These are phyloP conservation scores for Amylocystis lapponica DNA, from an alignment of 768 basidiomycete species.

Conservation along the genomic window DNA sequence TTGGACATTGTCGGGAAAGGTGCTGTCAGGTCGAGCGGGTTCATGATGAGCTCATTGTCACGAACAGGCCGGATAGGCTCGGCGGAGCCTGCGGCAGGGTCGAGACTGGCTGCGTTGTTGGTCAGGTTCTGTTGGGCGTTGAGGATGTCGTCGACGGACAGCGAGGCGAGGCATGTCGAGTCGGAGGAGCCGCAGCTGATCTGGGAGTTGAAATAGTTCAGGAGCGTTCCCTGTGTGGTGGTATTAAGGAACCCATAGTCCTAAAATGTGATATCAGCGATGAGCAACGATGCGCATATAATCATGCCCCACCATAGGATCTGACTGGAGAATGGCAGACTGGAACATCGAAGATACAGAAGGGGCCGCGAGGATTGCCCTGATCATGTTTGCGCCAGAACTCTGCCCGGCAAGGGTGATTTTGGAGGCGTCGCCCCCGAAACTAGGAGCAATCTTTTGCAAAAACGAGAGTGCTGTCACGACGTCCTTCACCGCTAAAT, in stretches of 20 bases:
- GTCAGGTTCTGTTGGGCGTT: slow-evolving; percentile 43
- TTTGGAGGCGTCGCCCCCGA: slow-evolving; percentile 60
- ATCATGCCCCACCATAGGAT: slow-evolving; percentile 62
- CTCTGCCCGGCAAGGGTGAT: slow-evolving; percentile 83
- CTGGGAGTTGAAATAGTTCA: slow-evolving; percentile 43
- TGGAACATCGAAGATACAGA: slow-evolving; percentile 67
- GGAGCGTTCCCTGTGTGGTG: slow-evolving; percentile 47
- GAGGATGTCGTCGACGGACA: slow-evolving; percentile 50
- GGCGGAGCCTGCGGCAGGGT: slow-evolving; percentile 45
- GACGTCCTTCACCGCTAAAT: slow-evolving; percentile 66
- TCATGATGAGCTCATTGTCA: slow-evolving; percentile 66
- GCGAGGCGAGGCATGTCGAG: slow-evolving; percentile 42
- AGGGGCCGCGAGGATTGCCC: slow-evolving; percentile 69
- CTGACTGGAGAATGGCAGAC: slow-evolving; percentile 79
- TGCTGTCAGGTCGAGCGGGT: slow-evolving; percentile 54
- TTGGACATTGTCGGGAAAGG: slow-evolving; percentile 58
- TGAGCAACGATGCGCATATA: background rate
- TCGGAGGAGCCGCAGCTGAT: slow-evolving; percentile 42
- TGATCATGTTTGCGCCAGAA: slow-evolving; percentile 71
- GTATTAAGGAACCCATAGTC: slow-evolving; percentile 65
- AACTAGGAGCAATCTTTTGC: slow-evolving; percentile 47
- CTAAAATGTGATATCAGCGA: slow-evolving; percentile 32
- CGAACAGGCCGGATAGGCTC: slow-evolving; percentile 62
- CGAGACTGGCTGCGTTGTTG: slow-evolving; percentile 36
- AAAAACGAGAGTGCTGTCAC: slow-evolving; percentile 63